Evolutionary conservation across 2,329 filamentous ascomycete species (phyloP), one percentile per base, ranked within the genome.

Genomic region (Anisogramma anomala): DNA sequence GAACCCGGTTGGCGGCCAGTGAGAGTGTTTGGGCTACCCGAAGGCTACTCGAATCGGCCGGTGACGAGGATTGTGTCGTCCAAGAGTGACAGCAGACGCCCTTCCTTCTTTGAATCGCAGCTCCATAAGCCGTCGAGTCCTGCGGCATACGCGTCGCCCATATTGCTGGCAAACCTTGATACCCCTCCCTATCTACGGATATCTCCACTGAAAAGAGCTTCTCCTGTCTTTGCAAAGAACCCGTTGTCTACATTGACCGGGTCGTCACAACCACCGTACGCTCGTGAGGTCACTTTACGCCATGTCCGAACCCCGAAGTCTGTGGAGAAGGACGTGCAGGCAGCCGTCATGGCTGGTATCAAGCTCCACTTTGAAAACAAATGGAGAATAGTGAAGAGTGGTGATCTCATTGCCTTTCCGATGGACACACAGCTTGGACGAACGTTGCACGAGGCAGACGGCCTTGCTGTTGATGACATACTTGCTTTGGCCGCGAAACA

Each of bases 291-390:
- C 39, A 93, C 84, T 0, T 68, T 98, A 30, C 73, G 89, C 34
- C 91, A 94, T 52, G 77, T 98, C 31, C 81, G 87, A 9, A 94
- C 88, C 0, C 91, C 91, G 0, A 68, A 91, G 6, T 89, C 88
- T 1, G 88, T 84, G 3, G 89, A 96, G 53, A 74, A 85, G 33
- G 74, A 82, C 2, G 73, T 94, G 8, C 88, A 96, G 55, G 84
- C 85, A 6, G 84, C 84, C 4, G 72, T 96, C 4, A 80, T 96
- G 51, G 80, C 84, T 14, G 87, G 85, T 0, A 62, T 98, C 31
- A 95, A 95, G 58, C 77, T 78, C 28, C 82, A 95, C 56, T 95
- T 98, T 58, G 83, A 93, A 49, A 76, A 77, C 41, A 85, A 83
- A 52, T 75, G 82, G 42, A 77, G 91, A 3, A 73, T 96, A 10